Conservation (phyloP, 306 rosid species). For the Castanea mollissima region DNA sequence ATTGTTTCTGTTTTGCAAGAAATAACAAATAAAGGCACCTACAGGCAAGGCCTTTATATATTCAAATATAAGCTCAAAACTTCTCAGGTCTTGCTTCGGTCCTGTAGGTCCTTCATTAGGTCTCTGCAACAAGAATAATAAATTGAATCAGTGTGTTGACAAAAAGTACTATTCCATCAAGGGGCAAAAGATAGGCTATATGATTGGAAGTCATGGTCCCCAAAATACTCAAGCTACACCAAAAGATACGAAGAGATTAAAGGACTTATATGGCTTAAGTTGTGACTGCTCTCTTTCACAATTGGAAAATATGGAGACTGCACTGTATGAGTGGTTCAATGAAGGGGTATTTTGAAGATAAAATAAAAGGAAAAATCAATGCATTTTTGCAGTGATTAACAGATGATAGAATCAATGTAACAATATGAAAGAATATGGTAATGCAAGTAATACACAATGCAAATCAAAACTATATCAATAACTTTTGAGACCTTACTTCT, state of each 20-base stretch:
- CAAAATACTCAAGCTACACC: neutral
- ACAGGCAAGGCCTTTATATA: constrained; percentile 96
- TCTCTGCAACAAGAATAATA: constrained; percentile 58
- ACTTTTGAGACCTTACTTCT: neutral
- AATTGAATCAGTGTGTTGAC: constrained; percentile 26
- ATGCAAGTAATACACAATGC: neutral
- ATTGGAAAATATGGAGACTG: neutral
- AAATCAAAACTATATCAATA: neutral
- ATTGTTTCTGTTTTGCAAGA: constrained; percentile 6
- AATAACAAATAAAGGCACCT: constrained; percentile 32
- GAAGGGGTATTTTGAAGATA: neutral
- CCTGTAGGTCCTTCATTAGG: constrained; percentile 49
- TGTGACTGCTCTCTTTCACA: neutral
- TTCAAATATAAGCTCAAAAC: constrained; percentile 87
- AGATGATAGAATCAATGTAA: neutral
- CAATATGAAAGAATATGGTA: neutral
- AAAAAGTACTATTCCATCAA: neutral
- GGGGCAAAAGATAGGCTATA: neutral
- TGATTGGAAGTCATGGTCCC: neutral
- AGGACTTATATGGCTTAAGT: neutral
- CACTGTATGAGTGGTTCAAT: neutral
- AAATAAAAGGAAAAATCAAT: neutral
- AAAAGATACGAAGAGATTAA: neutral
- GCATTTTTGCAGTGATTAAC: neutral
- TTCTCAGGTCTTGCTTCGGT: constrained; percentile 72